Base-by-base conservation (phyloP, 2,329 filamentous ascomycete species). In the Ophiostoma tasmaniense region DNA sequence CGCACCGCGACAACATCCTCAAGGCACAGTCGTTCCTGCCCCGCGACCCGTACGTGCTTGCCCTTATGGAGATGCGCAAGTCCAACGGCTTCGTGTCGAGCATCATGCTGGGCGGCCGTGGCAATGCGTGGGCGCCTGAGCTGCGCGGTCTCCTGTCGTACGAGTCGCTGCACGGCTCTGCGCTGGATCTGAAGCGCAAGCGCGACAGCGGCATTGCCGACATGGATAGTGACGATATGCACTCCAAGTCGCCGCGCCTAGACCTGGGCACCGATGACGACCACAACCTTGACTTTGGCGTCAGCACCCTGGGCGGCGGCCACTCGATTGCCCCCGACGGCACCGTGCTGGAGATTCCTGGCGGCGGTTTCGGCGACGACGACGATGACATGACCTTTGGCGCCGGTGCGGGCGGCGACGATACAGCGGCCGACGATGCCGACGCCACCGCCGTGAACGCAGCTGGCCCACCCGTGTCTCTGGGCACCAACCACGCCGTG, bases 401-500 rank as follows among this genome's bases (percentile, higher is more conserved):
- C 2, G 72, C 73, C 1, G 69, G 68, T 10, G 76, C 77, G 0
- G 70, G 70, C 4, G 79, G 81, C 33, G 80, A 81, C 33, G 79
- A 77, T 1, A 14, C 30, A n/a, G 69, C 28, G 13, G 83, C 79
- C 73, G 77, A 80, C 33, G 79, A 78, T 74, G 92, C 97, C 74
- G 91, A 93, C 61, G 94, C 87, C 1, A 86, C 86, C 30, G 90
- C 91, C 13, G 79, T 93, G 3, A 91, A 93, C 13, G 87, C 88
- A 37, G 93, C 97, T 72, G 92, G 88, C 72, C 93, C 93, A 0
- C 91, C 92, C 0, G 90, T 98, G 10, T 97, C 93, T 0, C 80
- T 96, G 22, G 93, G 92, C 71, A 99, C 95, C 13, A 95, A 96
- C 79, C 93, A 97, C 75, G 95, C 95, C 42, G 96, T 99, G 25